These are phyloP conservation scores for Batrachochytrium dendrobatidis DNA, from an alignment of 371 early-diverging fungal species.

Conservation along the genomic window DNA sequence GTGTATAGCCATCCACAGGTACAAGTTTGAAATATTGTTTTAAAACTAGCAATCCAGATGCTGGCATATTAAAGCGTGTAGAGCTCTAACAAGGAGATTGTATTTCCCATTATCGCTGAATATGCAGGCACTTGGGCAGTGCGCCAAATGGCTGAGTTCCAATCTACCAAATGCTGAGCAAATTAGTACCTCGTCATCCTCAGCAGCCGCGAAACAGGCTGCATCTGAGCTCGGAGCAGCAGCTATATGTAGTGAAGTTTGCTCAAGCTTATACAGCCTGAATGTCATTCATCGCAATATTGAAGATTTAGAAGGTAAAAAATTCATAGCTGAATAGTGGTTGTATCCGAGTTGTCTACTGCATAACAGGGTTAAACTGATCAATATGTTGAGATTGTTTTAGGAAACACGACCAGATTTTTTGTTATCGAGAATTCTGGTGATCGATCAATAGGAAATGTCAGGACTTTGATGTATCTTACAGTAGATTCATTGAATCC, in stretches of 20 bases:
- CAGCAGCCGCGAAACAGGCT: slow-evolving; percentile 82
- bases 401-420: slow-evolving; percentile 87
- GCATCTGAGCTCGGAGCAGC: slow-evolving; percentile 72
- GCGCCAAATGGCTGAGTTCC: slow-evolving; percentile 60
- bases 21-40: slow-evolving; percentile 5
- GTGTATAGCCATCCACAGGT: slow-evolving; percentile 90
- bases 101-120: too few species aligned
- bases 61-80: not conserved
- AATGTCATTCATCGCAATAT: slow-evolving; percentile 66
- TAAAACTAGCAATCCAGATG: not conserved
- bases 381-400: not conserved
- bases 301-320: slow-evolving; percentile 50
- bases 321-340: not conserved
- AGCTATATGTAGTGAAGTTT: slow-evolving; percentile 73
- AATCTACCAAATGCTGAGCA: slow-evolving; percentile 62
- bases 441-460: slow-evolving; percentile 61
- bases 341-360: not conserved
- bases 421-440: slow-evolving; percentile 72
- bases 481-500: slow-evolving; percentile 77
- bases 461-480: slow-evolving; percentile 71
- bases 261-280: slow-evolving; percentile 75
- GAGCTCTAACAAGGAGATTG: slow-evolving; percentile 4
- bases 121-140: slow-evolving; percentile 76
- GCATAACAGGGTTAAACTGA: not conserved
- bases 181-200: slow-evolving; percentile 74